phyloP scores from a whole-genome alignment of 2,329 filamentous ascomycete genomes.

The Pestalotiopsis sp. region DNA sequence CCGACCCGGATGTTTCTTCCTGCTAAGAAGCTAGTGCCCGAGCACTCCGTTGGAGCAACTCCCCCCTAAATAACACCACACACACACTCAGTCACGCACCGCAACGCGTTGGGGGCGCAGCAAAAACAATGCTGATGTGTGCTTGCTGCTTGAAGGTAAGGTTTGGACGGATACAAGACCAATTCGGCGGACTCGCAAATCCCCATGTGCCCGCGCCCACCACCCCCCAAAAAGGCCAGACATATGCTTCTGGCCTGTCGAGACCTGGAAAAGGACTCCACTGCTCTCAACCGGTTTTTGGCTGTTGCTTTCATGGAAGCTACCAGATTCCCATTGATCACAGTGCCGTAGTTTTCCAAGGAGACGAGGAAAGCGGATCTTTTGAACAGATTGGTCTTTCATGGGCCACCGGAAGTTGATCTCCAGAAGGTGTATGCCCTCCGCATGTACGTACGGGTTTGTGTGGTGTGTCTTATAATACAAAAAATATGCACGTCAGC shows the following conservation, averaged over 20 bases:
- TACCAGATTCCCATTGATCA: background rate
- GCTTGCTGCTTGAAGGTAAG: background rate
- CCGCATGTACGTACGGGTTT: background rate
- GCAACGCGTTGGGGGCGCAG: too few relatives aligned
- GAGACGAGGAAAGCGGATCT: background rate
- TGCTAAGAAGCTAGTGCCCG: constrained; percentile 3
- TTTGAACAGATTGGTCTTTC: background rate
- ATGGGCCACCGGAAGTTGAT: background rate
- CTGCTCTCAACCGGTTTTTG: background rate
- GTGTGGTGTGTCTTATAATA: background rate
- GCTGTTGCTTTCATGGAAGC: background rate
- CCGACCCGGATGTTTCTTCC: constrained; percentile 5
- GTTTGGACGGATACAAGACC: background rate
- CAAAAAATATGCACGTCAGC: constrained; percentile 7
- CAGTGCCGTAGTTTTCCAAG: background rate
- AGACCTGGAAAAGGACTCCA: background rate
- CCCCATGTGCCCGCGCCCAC: background rate
- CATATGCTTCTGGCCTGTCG: background rate
- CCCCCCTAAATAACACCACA: too few relatives aligned
- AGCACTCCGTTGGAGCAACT: constrained; percentile 6
- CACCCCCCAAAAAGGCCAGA: background rate
- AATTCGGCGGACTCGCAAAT: background rate
- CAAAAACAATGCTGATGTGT: too few relatives aligned
- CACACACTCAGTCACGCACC: too few relatives aligned
- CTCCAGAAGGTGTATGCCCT: background rate